Base-by-base conservation (phyloP, 768 basidiomycete species). In the Neoboletus brunneissimus region DNA sequence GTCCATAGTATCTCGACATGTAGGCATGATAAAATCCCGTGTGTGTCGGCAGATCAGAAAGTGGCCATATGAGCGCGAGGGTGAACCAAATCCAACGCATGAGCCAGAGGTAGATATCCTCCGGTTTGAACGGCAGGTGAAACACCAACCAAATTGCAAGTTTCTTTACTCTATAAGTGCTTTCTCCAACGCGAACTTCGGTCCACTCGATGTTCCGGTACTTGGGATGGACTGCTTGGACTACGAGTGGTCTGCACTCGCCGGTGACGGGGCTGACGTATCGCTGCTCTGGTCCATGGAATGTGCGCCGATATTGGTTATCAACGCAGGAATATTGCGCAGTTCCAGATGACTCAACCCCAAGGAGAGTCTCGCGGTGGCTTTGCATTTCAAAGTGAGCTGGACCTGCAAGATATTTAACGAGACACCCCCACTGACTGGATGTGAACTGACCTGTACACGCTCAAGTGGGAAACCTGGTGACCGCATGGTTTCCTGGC, bases 221-320 rank as follows among this genome's bases (percentile, higher is more conserved):
- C 1, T 31, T 46, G 9, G 67, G 64, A n/a, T 57, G 55, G 25
- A 68, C 57, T 22, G 61, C 67, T 41, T 71, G 67, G n/a, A 71
- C 57, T 12, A 25, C 0, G 22, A 71, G 67, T 13, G 22, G 53
- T 44, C 22, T 70, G 43, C 69, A 68, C 45, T 8, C 20, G 22
- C 66, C 69, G 5, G 56, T 61, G 22, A 54, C 45, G 10, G 64
- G 51, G 23, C 67, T 70, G 53, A 68, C 55, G 18, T 68, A 68
- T 53, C 67, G 57, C 31, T 65, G 55, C 22, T 48, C 51, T 23
- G 12, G 2, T 3, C 58, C 66, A 8, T 68, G 67, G 9, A 12
- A 20, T 4, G 35, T 48, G 18, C 42, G 57, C 13, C 57, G 65
- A 50, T 61, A 59, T 35, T 71, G 67, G 16, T 16, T 55, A 41